Percentiles rank a stretch among this genome's conserved stretches.
Evolutionary conservation across 176 grass and related monocot species (phyloP).

Genomic region (Sorghum bicolor): DNA sequence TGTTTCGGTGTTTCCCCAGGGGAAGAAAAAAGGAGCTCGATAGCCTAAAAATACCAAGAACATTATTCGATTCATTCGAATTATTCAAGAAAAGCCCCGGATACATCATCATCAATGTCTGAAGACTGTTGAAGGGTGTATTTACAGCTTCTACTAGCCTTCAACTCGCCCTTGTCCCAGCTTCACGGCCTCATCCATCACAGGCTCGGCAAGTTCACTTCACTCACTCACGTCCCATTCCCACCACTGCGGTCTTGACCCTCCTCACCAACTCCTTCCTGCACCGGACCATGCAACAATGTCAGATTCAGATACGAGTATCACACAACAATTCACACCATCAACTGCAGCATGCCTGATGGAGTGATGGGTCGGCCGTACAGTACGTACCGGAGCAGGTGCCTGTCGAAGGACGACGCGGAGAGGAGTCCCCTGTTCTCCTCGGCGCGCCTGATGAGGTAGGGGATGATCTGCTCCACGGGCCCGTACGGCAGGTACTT

Average conservation of each 20-base stretch:
- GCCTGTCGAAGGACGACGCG: constrained; percentile 54
- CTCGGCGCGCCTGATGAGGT: constrained; percentile 88
- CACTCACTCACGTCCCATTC: constrained; percentile 29
- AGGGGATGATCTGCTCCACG: constrained; percentile 87
- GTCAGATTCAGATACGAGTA: too few relatives aligned
- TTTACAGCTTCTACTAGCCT: constrained; percentile 35
- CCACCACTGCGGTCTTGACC: constrained; percentile 40
- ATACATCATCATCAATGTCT: constrained; percentile 22
- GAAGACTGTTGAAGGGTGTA: constrained; percentile 21
- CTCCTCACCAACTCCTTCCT: constrained; percentile 85
- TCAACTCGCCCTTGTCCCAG: neutral
- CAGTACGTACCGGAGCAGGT: constrained; percentile 73
- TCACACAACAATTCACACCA: neutral
- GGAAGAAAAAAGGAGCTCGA: too few relatives aligned
- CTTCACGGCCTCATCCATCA: neutral
- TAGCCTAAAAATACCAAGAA: neutral
- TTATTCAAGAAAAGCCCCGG: neutral
- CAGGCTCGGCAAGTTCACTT: neutral
- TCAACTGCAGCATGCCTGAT: too few relatives aligned
- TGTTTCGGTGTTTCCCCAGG: too few relatives aligned
- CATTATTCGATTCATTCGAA: neutral
- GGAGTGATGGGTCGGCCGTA: too few relatives aligned
- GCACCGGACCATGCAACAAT: neutral
- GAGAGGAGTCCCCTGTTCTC: constrained; percentile 94
- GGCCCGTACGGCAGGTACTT: constrained; percentile 96